phyloP scores from a whole-genome alignment of 495 filamentous ascomycete genomes.

The Tuber indicum region DNA sequence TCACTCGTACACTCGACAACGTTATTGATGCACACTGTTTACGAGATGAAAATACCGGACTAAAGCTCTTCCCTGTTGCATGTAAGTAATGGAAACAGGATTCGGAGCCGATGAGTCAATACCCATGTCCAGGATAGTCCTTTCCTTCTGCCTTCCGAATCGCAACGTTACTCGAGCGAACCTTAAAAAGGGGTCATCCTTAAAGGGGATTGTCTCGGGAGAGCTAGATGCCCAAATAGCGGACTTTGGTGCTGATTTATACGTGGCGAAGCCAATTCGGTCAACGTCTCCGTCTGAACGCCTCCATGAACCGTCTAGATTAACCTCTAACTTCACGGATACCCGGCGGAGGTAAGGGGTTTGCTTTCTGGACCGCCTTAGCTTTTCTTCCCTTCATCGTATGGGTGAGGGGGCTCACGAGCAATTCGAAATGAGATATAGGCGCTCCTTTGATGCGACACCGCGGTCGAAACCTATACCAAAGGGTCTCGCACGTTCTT shows the following conservation, averaged over 20 bases:
- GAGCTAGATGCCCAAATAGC: constrained; percentile 24
- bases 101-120: neutral
- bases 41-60: constrained; percentile 19
- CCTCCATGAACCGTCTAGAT: constrained; percentile 25
- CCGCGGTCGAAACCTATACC: constrained; percentile 38
- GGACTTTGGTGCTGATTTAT: constrained; percentile 28
- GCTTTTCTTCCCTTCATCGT: neutral
- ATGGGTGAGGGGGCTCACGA: constrained; percentile 4
- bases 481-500: constrained; percentile 31
- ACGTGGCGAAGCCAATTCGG: constrained; percentile 37
- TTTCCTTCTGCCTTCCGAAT: constrained; percentile 29
- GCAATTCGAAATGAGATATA: constrained; percentile 39
- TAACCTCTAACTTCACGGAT: constrained; percentile 28
- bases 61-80: constrained; percentile 15
- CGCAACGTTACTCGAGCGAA: constrained; percentile 38
- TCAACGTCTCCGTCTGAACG: constrained; percentile 29
- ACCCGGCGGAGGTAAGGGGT: constrained; percentile 37
- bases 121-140: constrained; percentile 33
- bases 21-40: constrained; percentile 28
- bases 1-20: constrained; percentile 27
- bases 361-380: constrained; percentile 13
- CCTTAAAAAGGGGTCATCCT: constrained; percentile 37
- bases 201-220: constrained; percentile 29
- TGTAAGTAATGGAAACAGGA: neutral
- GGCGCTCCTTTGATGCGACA: constrained; percentile 32